Base-by-base conservation (phyloP, 495 filamentous ascomycete genomes). In the Penicillium pulvis region DNA sequence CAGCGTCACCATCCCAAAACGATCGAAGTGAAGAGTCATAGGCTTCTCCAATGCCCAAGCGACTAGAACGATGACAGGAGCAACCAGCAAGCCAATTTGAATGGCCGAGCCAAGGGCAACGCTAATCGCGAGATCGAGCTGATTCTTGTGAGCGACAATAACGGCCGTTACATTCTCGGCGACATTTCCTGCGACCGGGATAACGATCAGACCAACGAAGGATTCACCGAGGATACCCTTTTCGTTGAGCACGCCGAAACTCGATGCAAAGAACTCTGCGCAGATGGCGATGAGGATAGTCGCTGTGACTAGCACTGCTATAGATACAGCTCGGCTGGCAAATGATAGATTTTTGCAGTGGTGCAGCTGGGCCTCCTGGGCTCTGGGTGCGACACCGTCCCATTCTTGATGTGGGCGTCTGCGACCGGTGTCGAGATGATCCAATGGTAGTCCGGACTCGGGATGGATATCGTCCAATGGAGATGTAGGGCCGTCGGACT, bases 61-160 rank as follows among this genome's bases (percentile, higher is more conserved):
- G 14, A 96, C 81, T 9, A 96, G 84, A 24, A 97, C 91, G 45
- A 95, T 84, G 52, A 96, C 75, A 1, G 92, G 92, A 3, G 92
- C 96, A 42, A 97, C 81, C 72, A 97, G 95, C 52, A 97, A 65
- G 73, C 75, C 75, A 30, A 80, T 80, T 72, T 96, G 92, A 66
- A 97, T 95, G 58, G 87, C 91, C 43, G 84, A 89, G 12, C 92
- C 92, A 19, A 96, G 85, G 3, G 92, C 91, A 33, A 96, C 90
- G 62, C 90, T 91, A 60, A 97, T 95, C 0, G 92, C 88, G 23
- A 96, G 79, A 78, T 96, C 92, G 90, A 96, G 94, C 78, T 97
- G 96, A 75, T 96, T 95, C 79, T 95, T 97, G 60, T 83, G 81
- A 8, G 92, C 92, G 10, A 96, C 91, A 24, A 85, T 90, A 28